A percentile compares a stretch with the other conserved stretches of the same genome.
Conservation (phyloP, 129 eudicot genomes). For the Saposhnikovia divaricata region DNA sequence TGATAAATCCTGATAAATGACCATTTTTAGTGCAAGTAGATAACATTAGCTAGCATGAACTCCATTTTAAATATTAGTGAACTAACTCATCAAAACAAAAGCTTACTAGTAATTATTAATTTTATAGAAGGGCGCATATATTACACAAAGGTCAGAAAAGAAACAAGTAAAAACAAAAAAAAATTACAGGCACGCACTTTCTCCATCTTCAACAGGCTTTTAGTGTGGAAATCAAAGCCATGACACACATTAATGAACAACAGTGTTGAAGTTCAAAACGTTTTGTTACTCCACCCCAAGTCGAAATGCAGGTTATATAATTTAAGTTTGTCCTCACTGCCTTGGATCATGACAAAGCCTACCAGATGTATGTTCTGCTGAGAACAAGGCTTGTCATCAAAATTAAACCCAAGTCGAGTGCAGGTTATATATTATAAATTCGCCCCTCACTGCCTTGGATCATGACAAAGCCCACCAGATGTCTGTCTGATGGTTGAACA, state of each 20-base stretch:
- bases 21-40: background rate
- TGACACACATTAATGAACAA: background rate
- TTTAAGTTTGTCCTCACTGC: background rate
- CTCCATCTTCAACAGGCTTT: background rate
- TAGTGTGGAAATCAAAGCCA: background rate
- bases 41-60: background rate
- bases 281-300: background rate
- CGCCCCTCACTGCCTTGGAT: no score
- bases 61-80: background rate
- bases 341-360: background rate
- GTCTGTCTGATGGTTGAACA: background rate
- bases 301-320: background rate
- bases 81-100: background rate
- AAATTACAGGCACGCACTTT: background rate
- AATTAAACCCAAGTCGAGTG: background rate
- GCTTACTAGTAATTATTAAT: background rate
- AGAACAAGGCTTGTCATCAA: background rate
- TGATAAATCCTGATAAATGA: background rate
- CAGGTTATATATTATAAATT: no score
- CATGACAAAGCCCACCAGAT: background rate
- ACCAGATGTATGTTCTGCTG: background rate
- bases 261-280: background rate
- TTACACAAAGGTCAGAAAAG: background rate
- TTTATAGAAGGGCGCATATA: background rate
- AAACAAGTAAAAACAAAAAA: background rate